Percentiles rank a stretch among this genome's conserved stretches.
phyloP scores from a whole-genome alignment of 108 stramenopile species.

The Cyclostephanos invisitatus region DNA sequence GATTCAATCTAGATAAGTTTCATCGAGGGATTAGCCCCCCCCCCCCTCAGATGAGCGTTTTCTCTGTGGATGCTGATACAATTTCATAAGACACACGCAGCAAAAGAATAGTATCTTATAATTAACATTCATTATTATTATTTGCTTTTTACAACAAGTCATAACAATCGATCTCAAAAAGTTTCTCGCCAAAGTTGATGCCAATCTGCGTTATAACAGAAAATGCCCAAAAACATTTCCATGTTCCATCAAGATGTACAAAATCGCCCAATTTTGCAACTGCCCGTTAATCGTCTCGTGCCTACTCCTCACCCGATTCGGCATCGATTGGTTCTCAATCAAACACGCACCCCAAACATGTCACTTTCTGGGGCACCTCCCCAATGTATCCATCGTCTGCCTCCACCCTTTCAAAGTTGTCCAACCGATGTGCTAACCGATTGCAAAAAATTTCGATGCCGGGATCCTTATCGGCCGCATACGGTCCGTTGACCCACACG shows the following conservation, averaged over 20 bases:
- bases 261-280: slow-evolving; percentile 3
- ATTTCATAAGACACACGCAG: too few relatives aligned
- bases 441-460: slow-evolving; percentile 29
- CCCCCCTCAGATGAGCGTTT: too few relatives aligned
- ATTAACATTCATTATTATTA: too few relatives aligned
- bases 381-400: slow-evolving; percentile 42
- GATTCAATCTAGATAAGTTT: too few relatives aligned
- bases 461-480: slow-evolving; percentile 11
- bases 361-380: slow-evolving; percentile 12
- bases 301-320: slow-evolving; percentile 1
- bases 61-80: too few relatives aligned
- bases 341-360: slow-evolving; percentile 1
- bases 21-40: too few relatives aligned
- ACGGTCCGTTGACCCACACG: too few relatives aligned
- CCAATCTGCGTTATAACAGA: slow-evolving; percentile 23
- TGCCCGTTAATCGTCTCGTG: slow-evolving; percentile 26
- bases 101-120: too few relatives aligned
- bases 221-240: slow-evolving; percentile 12
- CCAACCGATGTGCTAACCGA: not conserved
- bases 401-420: slow-evolving; percentile 1
- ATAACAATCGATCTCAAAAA: not conserved
- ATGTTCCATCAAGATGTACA: slow-evolving; percentile 1
- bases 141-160: too few relatives aligned
- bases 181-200: not conserved
- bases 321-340: slow-evolving; percentile 5